phyloP scores from a whole-genome alignment of 306 rosid species.

The Casuarina equisetifolia region DNA sequence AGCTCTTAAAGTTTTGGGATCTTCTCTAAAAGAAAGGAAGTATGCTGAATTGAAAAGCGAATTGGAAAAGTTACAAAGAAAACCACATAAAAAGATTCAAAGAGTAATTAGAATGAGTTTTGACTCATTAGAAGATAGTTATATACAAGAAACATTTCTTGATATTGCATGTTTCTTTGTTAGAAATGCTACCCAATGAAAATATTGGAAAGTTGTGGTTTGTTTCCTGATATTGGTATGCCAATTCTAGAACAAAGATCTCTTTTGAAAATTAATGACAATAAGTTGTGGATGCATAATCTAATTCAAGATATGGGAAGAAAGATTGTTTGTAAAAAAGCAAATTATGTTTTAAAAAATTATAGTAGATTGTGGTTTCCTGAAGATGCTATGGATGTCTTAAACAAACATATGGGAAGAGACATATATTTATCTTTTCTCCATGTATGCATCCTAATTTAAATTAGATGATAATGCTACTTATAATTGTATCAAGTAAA shows the following conservation, averaged over 20 bases:
- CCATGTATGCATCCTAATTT: background rate
- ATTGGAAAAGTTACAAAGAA: conserved; percentile 22
- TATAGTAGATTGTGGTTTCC: conserved; percentile 27
- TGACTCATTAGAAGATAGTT: conserved; percentile 21
- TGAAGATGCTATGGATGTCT: background rate
- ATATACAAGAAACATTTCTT: conserved; percentile 33
- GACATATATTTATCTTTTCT: too few relatives aligned
- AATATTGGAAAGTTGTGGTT: conserved; percentile 36
- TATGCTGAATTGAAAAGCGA: conserved; percentile 25
- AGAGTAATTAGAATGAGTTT: conserved; percentile 27
- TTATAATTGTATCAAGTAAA: too few relatives aligned
- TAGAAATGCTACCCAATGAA: background rate
- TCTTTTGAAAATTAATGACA: conserved; percentile 24
- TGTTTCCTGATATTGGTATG: conserved; percentile 35
- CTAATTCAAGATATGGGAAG: conserved; percentile 45
- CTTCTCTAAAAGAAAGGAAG: conserved; percentile 23
- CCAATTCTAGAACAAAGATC: conserved; percentile 27
- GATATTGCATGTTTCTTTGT: conserved; percentile 45
- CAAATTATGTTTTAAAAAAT: background rate
- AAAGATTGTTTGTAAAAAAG: conserved; percentile 26
- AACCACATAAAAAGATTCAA: conserved; percentile 32
- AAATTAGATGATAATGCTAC: too few relatives aligned
- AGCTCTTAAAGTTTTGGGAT: conserved; percentile 44
- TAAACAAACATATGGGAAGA: background rate
- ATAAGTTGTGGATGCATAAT: conserved; percentile 26